A percentile compares a stretch with the other conserved stretches of the same genome.
Evolutionary conservation across 371 early-diverging fungal genomes (phyloP).

Genomic region (Apophysomyces ossiformis): DNA sequence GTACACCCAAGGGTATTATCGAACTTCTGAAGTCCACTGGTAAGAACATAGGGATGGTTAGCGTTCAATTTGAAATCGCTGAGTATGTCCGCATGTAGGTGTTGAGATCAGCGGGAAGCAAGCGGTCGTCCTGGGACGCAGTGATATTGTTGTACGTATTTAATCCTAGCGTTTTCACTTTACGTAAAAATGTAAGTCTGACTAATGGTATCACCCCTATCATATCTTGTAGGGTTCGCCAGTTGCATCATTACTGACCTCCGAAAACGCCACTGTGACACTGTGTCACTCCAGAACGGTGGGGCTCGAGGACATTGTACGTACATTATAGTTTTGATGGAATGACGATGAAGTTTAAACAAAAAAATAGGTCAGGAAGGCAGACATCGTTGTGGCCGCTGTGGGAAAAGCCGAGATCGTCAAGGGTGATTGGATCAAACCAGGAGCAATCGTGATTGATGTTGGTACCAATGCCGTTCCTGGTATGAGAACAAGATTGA

Average conservation of each 20-base stretch:
- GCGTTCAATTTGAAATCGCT: not conserved
- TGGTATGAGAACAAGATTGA: conserved; percentile 32
- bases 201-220: not conserved
- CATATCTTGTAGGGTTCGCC: conserved; percentile 72
- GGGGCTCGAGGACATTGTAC: conserved; percentile 50
- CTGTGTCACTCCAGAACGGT: conserved; percentile 86
- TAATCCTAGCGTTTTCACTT: not conserved
- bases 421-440: conserved; percentile 90
- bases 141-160: conserved; percentile 78
- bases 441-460: conserved; percentile 91
- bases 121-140: conserved; percentile 92
- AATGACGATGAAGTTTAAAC: not conserved
- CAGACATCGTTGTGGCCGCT: conserved; percentile 91
- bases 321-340: not conserved
- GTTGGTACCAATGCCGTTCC: conserved; percentile 91
- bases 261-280: conserved; percentile 88
- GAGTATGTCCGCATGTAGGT: conserved; percentile 1
- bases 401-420: conserved; percentile 81
- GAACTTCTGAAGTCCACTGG: conserved; percentile 70
- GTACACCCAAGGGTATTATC: conserved; percentile 91
- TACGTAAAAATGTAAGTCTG: too few species aligned
- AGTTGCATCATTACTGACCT: conserved; percentile 77
- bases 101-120: conserved; percentile 77
- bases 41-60: not conserved
- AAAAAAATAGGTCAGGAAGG: conserved; percentile 55